Evolutionary conservation across 345 rosid genomes (phyloP).

Genomic region (Isatis tinctoria): DNA sequence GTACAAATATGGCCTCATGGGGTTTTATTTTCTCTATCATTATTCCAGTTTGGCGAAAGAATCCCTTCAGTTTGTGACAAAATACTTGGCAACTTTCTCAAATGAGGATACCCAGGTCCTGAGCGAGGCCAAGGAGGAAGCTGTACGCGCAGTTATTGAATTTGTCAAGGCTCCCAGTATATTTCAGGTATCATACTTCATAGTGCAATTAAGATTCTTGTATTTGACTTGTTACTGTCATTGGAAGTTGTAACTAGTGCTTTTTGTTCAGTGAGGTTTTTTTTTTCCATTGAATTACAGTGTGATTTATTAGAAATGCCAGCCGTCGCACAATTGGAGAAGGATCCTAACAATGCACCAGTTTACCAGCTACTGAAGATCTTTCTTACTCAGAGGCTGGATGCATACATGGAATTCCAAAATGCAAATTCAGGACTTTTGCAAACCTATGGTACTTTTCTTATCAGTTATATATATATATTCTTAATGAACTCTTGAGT

Average conservation of each 20-base stretch:
- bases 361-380: constrained; percentile 82
- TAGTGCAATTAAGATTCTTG: not conserved
- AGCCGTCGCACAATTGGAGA: constrained; percentile 80
- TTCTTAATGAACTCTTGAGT: not conserved
- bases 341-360: constrained; percentile 59
- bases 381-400: constrained; percentile 72
- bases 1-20: not conserved
- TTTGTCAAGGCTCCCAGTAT: constrained; percentile 83
- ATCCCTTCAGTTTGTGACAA: constrained; percentile 68
- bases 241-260: not conserved
- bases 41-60: constrained; percentile 63
- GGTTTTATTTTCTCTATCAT: not conserved
- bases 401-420: constrained; percentile 73
- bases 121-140: constrained; percentile 89
- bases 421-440: constrained; percentile 62
- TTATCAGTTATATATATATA: not conserved
- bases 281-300: constrained; percentile 39
- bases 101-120: constrained; percentile 55
- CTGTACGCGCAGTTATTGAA: constrained; percentile 63
- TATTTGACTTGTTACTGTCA: not conserved
- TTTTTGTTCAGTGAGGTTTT: not conserved
- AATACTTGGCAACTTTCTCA: constrained; percentile 81
- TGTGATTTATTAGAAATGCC: constrained; percentile 91
- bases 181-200: constrained; percentile 56
- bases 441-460: constrained; percentile 57